Evolutionary conservation across 306 rosid species (phyloP), one percentile per base, ranked within the genome.

Genomic region (Prinsepia uniflora): DNA sequence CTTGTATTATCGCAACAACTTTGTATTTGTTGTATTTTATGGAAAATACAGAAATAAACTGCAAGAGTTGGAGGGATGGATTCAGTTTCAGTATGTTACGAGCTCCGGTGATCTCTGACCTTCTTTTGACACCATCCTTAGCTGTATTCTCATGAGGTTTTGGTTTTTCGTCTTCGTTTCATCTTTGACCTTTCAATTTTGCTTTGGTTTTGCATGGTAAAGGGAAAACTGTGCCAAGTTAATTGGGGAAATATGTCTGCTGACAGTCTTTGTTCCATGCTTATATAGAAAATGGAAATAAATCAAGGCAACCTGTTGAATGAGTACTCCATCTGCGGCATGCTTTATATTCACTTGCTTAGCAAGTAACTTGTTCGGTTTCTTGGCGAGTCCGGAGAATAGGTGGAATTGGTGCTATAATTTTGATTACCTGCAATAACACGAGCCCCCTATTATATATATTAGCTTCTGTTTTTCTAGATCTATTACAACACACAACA

Each of bases 1-100:
- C 82, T 81, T 88, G 87, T 86, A 85, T 78, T 88, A 76, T 88
- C 78, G 76, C 85, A 79, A 89, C 88, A 74, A 83, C 91, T 91
- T 85, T 82, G 86, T 86, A 81, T 87, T 86, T 86, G 90, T 85
- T 81, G 90, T 87, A 87, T 82, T 90, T 77, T 86, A 84, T 83
- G 81, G 73, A 4, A 81, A 85, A 86, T 88, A 85, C 96, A 86
- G 81, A 86, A 89, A 89, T 87, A 92, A 89, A 81, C 75, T 80
- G 77, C 83, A 67, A 52, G 79, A 80, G 82, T 62, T 81, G 75
- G 68, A 67, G 79, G 82, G 67, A 49, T 61, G 44, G 17, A 36
- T 45, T 47, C 24, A 10, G 63, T 65, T 78, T 11, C 63, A 41
- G 49, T 20, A 18, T 22, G 47, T 19, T 2, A 13, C 20, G 41